These are phyloP conservation scores for Setaria italica DNA, from an alignment of 202 grass and related monocot genomes.

Conservation along the genomic window DNA sequence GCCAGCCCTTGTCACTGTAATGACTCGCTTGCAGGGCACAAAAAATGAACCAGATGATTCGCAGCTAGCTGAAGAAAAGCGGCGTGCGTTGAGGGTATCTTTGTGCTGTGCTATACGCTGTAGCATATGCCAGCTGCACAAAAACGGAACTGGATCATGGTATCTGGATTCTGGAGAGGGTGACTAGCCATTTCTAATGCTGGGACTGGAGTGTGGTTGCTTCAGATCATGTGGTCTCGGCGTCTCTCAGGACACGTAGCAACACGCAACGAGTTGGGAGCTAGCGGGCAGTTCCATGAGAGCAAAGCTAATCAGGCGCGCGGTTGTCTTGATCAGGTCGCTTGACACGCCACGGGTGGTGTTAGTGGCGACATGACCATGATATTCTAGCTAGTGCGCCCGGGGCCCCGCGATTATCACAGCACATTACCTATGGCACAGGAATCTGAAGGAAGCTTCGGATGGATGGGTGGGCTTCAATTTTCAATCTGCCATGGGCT, in stretches of 20 bases:
- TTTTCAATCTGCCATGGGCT: background rate
- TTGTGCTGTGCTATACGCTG: background rate
- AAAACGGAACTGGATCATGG: background rate
- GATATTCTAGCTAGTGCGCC: conserved; percentile 19
- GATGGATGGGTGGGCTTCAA: background rate
- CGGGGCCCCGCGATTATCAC: background rate
- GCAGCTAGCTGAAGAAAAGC: background rate
- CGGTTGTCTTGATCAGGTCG: background rate
- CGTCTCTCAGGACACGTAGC: background rate
- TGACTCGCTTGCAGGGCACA: background rate
- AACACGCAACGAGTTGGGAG: background rate
- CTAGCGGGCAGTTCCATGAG: background rate
- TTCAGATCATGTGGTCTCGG: background rate
- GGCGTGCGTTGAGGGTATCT: background rate
- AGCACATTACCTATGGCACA: background rate
- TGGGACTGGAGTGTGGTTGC: background rate
- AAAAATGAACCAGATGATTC: background rate
- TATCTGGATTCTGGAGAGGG: background rate
- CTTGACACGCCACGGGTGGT: conserved; percentile 32
- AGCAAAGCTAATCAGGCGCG: conserved; percentile 21
- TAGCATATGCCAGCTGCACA: background rate
- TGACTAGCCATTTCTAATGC: background rate
- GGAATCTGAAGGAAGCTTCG: conserved; percentile 43
- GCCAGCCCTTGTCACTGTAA: background rate
- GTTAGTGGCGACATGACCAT: conserved; percentile 27